phyloP scores from a whole-genome alignment of 768 basidiomycete species.

The Russula virescens region DNA sequence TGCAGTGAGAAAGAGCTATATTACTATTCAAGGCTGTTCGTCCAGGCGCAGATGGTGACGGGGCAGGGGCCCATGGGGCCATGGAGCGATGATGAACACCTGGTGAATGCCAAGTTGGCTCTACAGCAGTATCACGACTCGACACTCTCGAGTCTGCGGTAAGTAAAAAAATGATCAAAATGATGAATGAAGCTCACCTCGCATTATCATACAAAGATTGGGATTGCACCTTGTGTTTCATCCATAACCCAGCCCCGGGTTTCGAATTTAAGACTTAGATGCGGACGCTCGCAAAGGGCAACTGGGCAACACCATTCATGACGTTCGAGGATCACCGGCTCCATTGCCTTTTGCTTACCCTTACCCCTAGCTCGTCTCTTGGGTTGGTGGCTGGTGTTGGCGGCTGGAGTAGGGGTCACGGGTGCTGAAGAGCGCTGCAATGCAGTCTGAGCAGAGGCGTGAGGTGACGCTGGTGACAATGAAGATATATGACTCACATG shows the following conservation, averaged over 20 bases:
- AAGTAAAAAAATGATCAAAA: background rate
- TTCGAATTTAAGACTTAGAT: slow-evolving; percentile 20
- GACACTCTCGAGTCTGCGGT: background rate
- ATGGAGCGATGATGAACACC: background rate
- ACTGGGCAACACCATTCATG: slow-evolving; percentile 25
- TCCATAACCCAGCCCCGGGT: slow-evolving; percentile 23
- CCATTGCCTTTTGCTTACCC: slow-evolving; percentile 21
- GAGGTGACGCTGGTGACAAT: background rate
- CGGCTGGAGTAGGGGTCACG: no score
- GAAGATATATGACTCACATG: slow-evolving; percentile 10
- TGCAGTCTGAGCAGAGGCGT: background rate
- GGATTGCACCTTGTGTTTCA: slow-evolving; percentile 22
- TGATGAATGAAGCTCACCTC: slow-evolving; percentile 2
- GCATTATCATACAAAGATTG: slow-evolving; percentile 19
- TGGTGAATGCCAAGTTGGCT: background rate
- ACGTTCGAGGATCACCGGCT: slow-evolving; percentile 15
- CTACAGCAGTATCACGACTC: background rate
- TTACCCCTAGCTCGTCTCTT: slow-evolving; percentile 17
- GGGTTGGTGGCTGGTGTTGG: background rate
- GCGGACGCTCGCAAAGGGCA: slow-evolving; percentile 16
- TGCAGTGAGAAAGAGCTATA: slow-evolving; percentile 12
- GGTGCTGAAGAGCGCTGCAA: background rate
- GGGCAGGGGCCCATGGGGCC: background rate
- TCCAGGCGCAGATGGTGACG: background rate
- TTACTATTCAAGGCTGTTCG: slow-evolving; percentile 4